A percentile compares a stretch with the other conserved stretches of the same genome.
Evolutionary conservation across 139 green algal genomes (phyloP).

Genomic region (Nannochloris sp.): DNA sequence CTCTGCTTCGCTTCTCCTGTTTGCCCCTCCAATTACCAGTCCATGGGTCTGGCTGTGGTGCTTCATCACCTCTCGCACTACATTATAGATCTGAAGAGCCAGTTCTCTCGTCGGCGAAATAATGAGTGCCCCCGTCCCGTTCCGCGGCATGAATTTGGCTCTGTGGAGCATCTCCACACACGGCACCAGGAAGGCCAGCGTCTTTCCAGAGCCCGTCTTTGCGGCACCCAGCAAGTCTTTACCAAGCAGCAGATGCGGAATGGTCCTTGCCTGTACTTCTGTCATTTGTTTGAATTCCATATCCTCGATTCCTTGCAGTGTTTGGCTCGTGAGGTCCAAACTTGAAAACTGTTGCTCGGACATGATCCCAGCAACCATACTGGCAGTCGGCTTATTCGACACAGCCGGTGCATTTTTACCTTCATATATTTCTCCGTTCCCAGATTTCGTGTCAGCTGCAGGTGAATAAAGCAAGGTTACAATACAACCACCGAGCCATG

Average conservation of each 20-base stretch:
- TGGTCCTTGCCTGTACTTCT: constrained; percentile 89
- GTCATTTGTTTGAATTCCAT: constrained; percentile 86
- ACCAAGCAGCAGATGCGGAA: constrained; percentile 83
- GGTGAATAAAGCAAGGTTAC: no score
- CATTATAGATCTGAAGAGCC: constrained; percentile 92
- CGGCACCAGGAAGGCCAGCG: constrained; percentile 94
- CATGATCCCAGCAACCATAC: constrained; percentile 64
- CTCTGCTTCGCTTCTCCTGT: constrained; percentile 89
- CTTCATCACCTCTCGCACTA: constrained; percentile 86
- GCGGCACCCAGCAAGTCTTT: constrained; percentile 90
- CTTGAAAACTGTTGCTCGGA: constrained; percentile 50
- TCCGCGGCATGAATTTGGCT: constrained; percentile 88
- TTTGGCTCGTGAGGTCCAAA: constrained; percentile 59
- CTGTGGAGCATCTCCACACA: constrained; percentile 83
- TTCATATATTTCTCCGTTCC: no score
- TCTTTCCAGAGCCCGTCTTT: constrained; percentile 95
- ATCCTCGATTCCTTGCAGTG: constrained; percentile 47
- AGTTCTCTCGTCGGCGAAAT: constrained; percentile 93
- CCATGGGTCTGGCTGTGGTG: constrained; percentile 90
- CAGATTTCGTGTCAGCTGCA: no score
- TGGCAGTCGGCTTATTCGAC: no score
- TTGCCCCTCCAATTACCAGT: constrained; percentile 95
- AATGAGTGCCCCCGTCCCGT: constrained; percentile 85
- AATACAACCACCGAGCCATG: no score
- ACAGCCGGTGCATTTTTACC: no score